Base-by-base conservation (phyloP, 225 moss, liverwort and hornwort species). In the Marchantia paleacea region DNA sequence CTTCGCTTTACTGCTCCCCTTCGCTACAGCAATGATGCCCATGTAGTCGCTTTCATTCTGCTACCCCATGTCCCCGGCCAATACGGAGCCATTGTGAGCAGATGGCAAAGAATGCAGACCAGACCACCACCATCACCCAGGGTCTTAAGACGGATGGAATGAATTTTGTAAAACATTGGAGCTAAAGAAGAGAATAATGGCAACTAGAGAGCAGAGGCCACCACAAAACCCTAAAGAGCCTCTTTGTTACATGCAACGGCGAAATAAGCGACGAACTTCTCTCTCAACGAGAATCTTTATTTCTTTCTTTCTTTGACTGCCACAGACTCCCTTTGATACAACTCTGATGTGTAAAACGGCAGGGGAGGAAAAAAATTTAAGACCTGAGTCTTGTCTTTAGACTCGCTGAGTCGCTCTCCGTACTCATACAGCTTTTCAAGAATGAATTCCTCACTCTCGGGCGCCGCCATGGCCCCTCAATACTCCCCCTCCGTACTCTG, bases 1-100 rank as follows among this genome's bases (percentile, higher is more conserved):
- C 87, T 96, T 96, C 72, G 94, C 88, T 85, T 96, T 96, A 74
- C 90, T 89, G 85, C 90, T 96, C 63, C 94, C 92, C 84, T 94
- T 96, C 65, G 96, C 96, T 67, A 92, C 92, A 78, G 92, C 91
- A 73, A 96, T 96, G 82, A 96, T 96, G 60, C 96, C 96, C 78
- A 96, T 84, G 80, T 96, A 96, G 80, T 96, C 96, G 75, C 91
- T 91, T 81, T 96, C 96, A 84, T 96, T 96, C 96, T 96, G 90
- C 79, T 82, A 82, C 77, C 84, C 80, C 51, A 81, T 83, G 65
- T 75, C 85, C 85, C 83, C 85, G 82, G 80, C 66, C 82, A 85
- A 82, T 71, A 87, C 82, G 82, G 82, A 85, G 77, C 80, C 80
- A 73, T 52, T 77, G 79, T 85, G 88, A 88, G 82, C 84, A 82